A percentile compares a stretch with the other conserved stretches of the same genome.
These are phyloP conservation scores for Omphalea diandra DNA, from an alignment of 441 rosid genomes.

Conservation along the genomic window DNA sequence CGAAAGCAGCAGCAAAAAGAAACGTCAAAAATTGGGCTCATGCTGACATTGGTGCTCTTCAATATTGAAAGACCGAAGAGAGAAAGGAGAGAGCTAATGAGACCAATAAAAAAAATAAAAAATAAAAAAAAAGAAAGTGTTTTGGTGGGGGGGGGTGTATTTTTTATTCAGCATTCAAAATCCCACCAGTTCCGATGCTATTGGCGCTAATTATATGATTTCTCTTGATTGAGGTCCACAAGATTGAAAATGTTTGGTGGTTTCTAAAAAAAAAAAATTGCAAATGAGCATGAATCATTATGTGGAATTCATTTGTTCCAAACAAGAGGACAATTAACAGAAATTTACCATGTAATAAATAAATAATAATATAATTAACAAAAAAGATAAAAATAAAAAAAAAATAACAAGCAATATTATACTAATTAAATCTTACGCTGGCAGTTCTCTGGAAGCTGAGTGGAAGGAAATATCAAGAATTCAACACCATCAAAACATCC, in stretches of 20 bases:
- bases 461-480: conserved; percentile 84
- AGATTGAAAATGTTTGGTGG: neutral
- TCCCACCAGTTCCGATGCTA: neutral
- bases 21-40: neutral
- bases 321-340: conserved; percentile 8
- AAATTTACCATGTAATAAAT: too few relatives aligned
- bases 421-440: conserved; percentile 72
- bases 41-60: neutral
- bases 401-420: too few relatives aligned
- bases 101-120: neutral
- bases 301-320: neutral
- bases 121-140: too few relatives aligned
- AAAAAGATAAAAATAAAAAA: too few relatives aligned
- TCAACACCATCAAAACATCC: conserved; percentile 75
- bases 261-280: neutral
- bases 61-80: neutral
- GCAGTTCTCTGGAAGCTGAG: conserved; percentile 76
- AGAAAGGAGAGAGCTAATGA: neutral
- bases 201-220: neutral
- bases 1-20: neutral
- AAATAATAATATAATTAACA: too few relatives aligned
- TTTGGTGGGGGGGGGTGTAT: neutral
- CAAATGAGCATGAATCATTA: neutral
- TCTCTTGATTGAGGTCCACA: neutral
- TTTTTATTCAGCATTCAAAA: neutral